Base-by-base conservation (phyloP, 139 green algal genomes). In the Chlorella sp. region DNA sequence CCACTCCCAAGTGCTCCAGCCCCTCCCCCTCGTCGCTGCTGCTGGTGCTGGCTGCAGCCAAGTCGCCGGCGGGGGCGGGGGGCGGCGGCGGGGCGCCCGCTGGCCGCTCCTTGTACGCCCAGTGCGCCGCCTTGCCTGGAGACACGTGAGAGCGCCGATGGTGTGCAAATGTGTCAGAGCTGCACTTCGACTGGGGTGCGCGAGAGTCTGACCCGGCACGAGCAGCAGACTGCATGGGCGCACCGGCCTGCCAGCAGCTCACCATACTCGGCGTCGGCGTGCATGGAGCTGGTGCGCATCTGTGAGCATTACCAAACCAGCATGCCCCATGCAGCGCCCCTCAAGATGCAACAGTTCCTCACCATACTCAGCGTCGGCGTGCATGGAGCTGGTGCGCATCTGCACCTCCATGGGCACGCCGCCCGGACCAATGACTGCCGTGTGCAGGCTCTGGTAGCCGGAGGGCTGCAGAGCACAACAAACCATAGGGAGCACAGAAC, bases 381-480 rank as follows among this genome's bases (percentile, higher is more conserved):
- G 94, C 94, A 97, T 97, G 67, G 84, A 84, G 26, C 87, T 70
- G 3, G 92, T 95, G 18, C 92, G 83, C 69, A 95, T 91, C 78
- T 95, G 92, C 20, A 94, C 91, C 90, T 98, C 95, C 86, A 98
- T 92, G 38, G 94, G 91, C 36, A 94, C 92, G 1, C 93, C 93
- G 1, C 91, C 93, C 0, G 93, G 94, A 0, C 94, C 93, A 26
- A 90, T 80, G 34, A 96, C 93, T 30, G 93, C 91, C 0, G 92
- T 96, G 90, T 98, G 96, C 65, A 98, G 94, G 57, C 90, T 93
- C 86, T 97, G 93, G 91, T 98, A 98, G 9, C 94, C 94, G 1
- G 85, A 93, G 65, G 80, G 80, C 81, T 88, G 79, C 47, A 44
- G 28, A 17, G 25, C 2, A 32, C 12, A 1, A 25, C 6, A 55